phyloP scores from a whole-genome alignment of 805 yeast genomes.

The Zygotorulaspora florentina region DNA sequence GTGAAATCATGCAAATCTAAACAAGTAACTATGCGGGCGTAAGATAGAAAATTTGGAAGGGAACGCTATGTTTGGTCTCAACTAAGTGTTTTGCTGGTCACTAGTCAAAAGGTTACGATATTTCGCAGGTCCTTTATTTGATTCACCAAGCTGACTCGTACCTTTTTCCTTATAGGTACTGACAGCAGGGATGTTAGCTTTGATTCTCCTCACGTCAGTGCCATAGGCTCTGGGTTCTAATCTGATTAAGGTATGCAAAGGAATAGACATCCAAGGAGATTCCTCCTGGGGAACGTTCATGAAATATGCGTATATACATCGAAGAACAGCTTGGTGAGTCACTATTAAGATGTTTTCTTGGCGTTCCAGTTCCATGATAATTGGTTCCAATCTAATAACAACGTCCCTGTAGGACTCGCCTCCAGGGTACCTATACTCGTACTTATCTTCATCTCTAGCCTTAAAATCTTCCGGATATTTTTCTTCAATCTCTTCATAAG shows the following conservation, averaged over 20 bases:
- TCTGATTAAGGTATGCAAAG: slow-evolving; percentile 89
- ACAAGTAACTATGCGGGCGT: not conserved
- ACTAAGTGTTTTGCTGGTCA: slow-evolving; percentile 1
- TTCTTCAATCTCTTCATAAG: slow-evolving; percentile 86
- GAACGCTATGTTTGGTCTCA: not conserved
- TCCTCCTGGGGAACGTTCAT: slow-evolving; percentile 98
- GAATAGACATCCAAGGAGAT: slow-evolving; percentile 98
- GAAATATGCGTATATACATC: slow-evolving; percentile 95
- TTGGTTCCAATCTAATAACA: slow-evolving; percentile 91
- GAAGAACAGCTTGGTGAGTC: slow-evolving; percentile 94
- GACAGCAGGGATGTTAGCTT: slow-evolving; percentile 97
- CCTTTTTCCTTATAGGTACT: slow-evolving; percentile 96
- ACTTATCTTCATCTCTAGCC: slow-evolving; percentile 93
- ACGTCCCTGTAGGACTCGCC: slow-evolving; percentile 97
- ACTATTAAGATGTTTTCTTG: slow-evolving; percentile 94
- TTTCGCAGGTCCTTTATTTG: slow-evolving; percentile 12
- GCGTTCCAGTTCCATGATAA: slow-evolving; percentile 96
- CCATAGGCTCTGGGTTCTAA: slow-evolving; percentile 93
- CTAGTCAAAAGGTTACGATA: slow-evolving; percentile 22
- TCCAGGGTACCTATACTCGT: slow-evolving; percentile 92
- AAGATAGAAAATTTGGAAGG: not conserved
- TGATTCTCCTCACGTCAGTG: slow-evolving; percentile 81
- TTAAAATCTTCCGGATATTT: slow-evolving; percentile 90
- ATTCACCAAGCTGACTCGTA: slow-evolving; percentile 49
- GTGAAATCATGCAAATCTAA: not conserved